Percentiles rank a stretch among this genome's conserved stretches.
Evolutionary conservation across 352 stramenopile species (phyloP).

Genomic region (Pythium biforme): DNA sequence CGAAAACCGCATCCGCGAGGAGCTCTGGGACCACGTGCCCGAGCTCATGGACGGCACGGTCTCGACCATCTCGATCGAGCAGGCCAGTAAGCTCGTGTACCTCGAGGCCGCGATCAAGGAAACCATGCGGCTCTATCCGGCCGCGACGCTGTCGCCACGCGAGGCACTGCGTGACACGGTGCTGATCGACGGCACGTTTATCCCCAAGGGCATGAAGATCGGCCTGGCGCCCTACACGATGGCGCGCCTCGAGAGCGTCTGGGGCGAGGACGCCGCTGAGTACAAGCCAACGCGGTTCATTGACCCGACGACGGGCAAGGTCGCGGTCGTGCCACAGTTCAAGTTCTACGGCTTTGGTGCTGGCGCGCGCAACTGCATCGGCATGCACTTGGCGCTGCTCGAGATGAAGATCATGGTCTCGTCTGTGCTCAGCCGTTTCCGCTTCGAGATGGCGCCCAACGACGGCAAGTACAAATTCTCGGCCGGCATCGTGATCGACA

Average conservation of each 20-base stretch:
- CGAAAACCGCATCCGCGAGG: constrained; percentile 12
- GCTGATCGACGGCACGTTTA: constrained; percentile 36
- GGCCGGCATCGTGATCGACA: too few species aligned
- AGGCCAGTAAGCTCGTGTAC: constrained; percentile 15
- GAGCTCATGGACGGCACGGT: constrained; percentile 15
- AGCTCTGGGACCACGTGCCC: constrained; percentile 30
- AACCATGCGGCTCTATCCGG: constrained; percentile 37
- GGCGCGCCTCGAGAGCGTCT: constrained; percentile 27
- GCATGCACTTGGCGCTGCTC: constrained; percentile 40
- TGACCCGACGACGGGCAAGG: constrained; percentile 10
- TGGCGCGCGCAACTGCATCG: constrained; percentile 36
- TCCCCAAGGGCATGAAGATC: constrained; percentile 28
- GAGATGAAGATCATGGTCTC: constrained; percentile 41
- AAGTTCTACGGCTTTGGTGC: constrained; percentile 27
- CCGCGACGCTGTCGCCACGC: constrained; percentile 34
- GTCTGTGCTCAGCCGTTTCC: constrained; percentile 38
- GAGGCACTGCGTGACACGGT: constrained; percentile 27
- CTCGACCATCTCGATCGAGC: constrained; percentile 7
- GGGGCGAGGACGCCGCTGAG: constrained; percentile 30
- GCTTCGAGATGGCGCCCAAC: constrained; percentile 19
- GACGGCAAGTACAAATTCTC: constrained; percentile 16
- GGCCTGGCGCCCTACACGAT: constrained; percentile 30
- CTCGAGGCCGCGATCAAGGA: constrained; percentile 34
- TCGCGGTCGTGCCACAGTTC: constrained; percentile 27
- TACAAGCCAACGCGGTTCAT: constrained; percentile 38